phyloP scores from a whole-genome alignment of 1,284 basidiomycete species.

The Cerioporus squamosus region DNA sequence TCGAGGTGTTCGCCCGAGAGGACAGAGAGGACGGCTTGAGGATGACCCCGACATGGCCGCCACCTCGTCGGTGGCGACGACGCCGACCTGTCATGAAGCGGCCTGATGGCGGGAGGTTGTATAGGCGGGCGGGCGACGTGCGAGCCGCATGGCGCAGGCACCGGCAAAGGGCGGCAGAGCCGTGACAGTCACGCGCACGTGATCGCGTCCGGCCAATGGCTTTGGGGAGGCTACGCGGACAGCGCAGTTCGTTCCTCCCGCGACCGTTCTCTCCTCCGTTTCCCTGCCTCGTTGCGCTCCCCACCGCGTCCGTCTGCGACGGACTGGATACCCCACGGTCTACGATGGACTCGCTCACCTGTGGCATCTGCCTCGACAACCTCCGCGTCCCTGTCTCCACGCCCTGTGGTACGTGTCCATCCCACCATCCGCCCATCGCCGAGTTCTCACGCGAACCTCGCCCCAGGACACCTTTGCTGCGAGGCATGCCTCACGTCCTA shows the following conservation, averaged over 20 bases:
- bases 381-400: constrained; percentile 58
- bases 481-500: constrained; percentile 54
- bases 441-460: neutral
- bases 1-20: too few relatives aligned
- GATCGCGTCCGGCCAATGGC: constrained; percentile 2
- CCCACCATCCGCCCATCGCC: neutral
- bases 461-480: constrained; percentile 65
- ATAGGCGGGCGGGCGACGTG: too few relatives aligned
- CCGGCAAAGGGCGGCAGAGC: too few relatives aligned
- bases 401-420: constrained; percentile 57
- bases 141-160: too few relatives aligned
- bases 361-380: constrained; percentile 63
- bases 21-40: too few relatives aligned
- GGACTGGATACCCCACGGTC: constrained; percentile 21
- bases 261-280: neutral
- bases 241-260: neutral
- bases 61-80: too few relatives aligned
- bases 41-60: too few relatives aligned
- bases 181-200: constrained; percentile 8
- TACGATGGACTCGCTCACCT: constrained; percentile 45
- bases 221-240: neutral
- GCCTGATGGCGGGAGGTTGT: too few relatives aligned
- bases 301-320: constrained; percentile 14
- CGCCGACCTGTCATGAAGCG: too few relatives aligned
- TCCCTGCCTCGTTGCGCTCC: neutral